Evolutionary conservation across 805 yeast species (phyloP).

Genomic region (Metschnikowia kunwiensis): DNA sequence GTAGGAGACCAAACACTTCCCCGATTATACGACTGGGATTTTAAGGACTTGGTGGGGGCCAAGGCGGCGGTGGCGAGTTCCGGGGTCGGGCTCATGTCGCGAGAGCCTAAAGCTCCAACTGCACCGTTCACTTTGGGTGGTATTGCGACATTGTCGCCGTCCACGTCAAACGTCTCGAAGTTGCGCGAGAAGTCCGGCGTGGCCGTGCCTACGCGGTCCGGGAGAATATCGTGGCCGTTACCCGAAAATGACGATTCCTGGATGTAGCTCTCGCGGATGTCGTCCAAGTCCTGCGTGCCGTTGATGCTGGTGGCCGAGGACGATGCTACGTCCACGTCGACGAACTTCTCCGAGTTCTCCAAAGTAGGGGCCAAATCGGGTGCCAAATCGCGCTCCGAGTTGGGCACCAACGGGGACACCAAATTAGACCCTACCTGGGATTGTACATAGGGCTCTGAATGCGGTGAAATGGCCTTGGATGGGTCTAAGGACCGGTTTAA

Average conservation of each 20-base stretch:
- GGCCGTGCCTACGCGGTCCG: neutral
- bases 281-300: slow-evolving; percentile 8
- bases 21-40: neutral
- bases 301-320: slow-evolving; percentile 21
- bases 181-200: slow-evolving; percentile 3
- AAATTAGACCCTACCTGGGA: neutral
- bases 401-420: neutral
- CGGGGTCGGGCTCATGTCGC: neutral
- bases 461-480: neutral
- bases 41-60: neutral
- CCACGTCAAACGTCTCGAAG: neutral
- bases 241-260: no score
- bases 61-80: neutral
- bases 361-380: no score
- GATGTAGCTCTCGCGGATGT: slow-evolving; percentile 3
- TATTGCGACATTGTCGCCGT: neutral
- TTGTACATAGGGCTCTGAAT: neutral
- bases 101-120: neutral
- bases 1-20: neutral
- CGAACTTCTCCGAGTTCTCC: slow-evolving; percentile 28
- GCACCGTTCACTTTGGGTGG: neutral
- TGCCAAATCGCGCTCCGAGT: neutral
- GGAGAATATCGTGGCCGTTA: neutral
- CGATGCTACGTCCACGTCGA: slow-evolving; percentile 28
- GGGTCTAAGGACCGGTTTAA: slow-evolving; percentile 28